These are phyloP conservation scores for Pestalotiopsis sp. DNA, from an alignment of 2,329 filamentous ascomycete species.

Conservation along the genomic window DNA sequence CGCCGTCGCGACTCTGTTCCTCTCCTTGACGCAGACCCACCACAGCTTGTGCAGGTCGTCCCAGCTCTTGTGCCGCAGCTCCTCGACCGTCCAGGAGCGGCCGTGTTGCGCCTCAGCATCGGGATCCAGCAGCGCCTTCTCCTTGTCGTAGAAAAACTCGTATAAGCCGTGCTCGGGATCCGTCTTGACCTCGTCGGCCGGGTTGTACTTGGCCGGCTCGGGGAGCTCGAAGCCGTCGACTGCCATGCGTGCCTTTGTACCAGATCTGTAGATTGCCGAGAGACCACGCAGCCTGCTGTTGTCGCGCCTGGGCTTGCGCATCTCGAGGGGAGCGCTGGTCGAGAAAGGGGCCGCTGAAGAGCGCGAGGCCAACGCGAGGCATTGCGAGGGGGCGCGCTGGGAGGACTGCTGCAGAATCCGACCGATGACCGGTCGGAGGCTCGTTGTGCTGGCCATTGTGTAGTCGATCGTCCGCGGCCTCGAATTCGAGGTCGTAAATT, in stretches of 20 bases:
- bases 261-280: constrained; percentile 78
- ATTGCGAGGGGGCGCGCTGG: constrained; percentile 16
- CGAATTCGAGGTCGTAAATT: background rate
- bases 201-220: constrained; percentile 67
- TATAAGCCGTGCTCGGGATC: constrained; percentile 85
- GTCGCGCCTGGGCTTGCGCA: constrained; percentile 57
- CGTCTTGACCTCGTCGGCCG: constrained; percentile 51
- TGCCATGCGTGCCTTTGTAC: constrained; percentile 73
- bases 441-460: constrained; percentile 31
- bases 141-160: constrained; percentile 81
- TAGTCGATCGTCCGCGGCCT: background rate
- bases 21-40: constrained; percentile 92
- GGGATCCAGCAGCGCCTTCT: constrained; percentile 71
- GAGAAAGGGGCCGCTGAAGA: constrained; percentile 31
- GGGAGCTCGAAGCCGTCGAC: constrained; percentile 75
- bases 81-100: constrained; percentile 80
- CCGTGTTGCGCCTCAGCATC: constrained; percentile 74
- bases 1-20: constrained; percentile 85
- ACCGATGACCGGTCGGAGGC: constrained; percentile 32
- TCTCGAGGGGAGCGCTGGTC: constrained; percentile 29
- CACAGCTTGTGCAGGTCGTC: constrained; percentile 90
- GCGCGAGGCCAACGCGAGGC: constrained; percentile 16
- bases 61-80: constrained; percentile 88
- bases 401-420: constrained; percentile 27
- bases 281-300: constrained; percentile 80